A percentile compares a stretch with the other conserved stretches of the same genome.
phyloP scores from a whole-genome alignment of 2,329 filamentous ascomycete species.

The Drechslera avenae region DNA sequence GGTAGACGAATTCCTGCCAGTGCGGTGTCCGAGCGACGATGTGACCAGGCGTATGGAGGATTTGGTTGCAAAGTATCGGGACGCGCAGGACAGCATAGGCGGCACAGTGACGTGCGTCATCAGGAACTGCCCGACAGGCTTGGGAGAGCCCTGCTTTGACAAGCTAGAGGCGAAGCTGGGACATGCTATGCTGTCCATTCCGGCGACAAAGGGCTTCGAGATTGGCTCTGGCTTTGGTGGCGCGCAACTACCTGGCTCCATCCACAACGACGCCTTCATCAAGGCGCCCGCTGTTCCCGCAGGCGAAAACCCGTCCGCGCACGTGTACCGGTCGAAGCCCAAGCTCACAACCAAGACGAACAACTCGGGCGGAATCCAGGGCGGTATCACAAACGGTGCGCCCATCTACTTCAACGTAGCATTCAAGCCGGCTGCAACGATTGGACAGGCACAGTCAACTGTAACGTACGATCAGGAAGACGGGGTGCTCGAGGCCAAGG shows the following conservation, averaged over 20 bases:
- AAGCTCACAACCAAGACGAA: constrained; percentile 87
- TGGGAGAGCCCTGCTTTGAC: constrained; percentile 94
- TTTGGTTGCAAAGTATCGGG: constrained; percentile 76
- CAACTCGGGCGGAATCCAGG: constrained; percentile 93
- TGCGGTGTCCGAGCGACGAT: constrained; percentile 78
- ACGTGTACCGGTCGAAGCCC: constrained; percentile 51
- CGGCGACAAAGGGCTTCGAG: constrained; percentile 94
- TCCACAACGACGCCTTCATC: constrained; percentile 89
- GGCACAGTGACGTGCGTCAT: constrained; percentile 95
- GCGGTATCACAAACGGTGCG: constrained; percentile 91
- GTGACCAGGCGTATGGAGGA: constrained; percentile 75
- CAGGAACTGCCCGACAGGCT: constrained; percentile 78
- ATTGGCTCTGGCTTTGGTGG: constrained; percentile 92
- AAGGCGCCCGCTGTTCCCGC: constrained; percentile 58
- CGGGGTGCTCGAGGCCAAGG: constrained; percentile 85
- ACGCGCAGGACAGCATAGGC: constrained; percentile 85
- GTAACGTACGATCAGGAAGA: constrained; percentile 76
- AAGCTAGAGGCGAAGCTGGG: constrained; percentile 91
- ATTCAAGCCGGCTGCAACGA: constrained; percentile 95
- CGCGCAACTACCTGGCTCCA: constrained; percentile 82
- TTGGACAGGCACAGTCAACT: constrained; percentile 85
- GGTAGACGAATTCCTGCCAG: constrained; percentile 84
- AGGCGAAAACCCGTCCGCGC: constrained; percentile 51
- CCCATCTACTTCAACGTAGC: constrained; percentile 92
- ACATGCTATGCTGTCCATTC: constrained; percentile 94